Evolutionary conservation across 345 rosid species (phyloP), one percentile per base, ranked within the genome.

Genomic region (Balakata baccata): DNA sequence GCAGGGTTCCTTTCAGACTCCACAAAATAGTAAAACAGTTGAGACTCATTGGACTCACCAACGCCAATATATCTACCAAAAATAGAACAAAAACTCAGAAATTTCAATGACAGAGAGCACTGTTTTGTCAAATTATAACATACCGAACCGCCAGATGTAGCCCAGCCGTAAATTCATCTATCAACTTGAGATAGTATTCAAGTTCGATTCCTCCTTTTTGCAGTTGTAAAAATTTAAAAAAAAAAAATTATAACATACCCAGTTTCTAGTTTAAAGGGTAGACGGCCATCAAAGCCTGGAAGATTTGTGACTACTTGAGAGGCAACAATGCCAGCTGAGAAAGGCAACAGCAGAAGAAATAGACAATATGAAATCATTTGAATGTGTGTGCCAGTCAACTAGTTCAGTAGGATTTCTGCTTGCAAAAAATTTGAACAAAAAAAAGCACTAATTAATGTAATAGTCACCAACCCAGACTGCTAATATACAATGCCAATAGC

Each of bases 221-320:
- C 2, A 66, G 12, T n/a, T n/a, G 13, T 22, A 71, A 1, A 20
- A 47, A 22, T 2, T 49, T 8, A 47, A 71, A 41, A 11, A 6
- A 38, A 14, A 3, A 8, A 29, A 29, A 29, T 29, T 29, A 29
- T 29, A 29, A 29, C 81, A 46, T 25, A 81, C 87, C 89, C 89
- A 7, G 88, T 85, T 79, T 86, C 84, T 20, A 86, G 85, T 70
- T 83, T 74, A 73, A 86, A 86, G 17, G 85, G 86, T 79, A 86
- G 88, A 34, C 76, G 53, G 11, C 72, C 83, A 20, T 72, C 59
- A 72, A 81, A 86, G 20, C 85, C 85, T 64, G 89, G 86, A n/a
- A 84, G 82, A 71, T 49, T 46, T 22, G 11, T 77, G 50, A 86
- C 18, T 43, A 58, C 69, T 70, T 56, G 82, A 3, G 53, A 76